Evolutionary conservation across 2,329 filamentous ascomycete species (phyloP), one percentile per base, ranked within the genome.

Genomic region (Pestalotiopsis sp.): DNA sequence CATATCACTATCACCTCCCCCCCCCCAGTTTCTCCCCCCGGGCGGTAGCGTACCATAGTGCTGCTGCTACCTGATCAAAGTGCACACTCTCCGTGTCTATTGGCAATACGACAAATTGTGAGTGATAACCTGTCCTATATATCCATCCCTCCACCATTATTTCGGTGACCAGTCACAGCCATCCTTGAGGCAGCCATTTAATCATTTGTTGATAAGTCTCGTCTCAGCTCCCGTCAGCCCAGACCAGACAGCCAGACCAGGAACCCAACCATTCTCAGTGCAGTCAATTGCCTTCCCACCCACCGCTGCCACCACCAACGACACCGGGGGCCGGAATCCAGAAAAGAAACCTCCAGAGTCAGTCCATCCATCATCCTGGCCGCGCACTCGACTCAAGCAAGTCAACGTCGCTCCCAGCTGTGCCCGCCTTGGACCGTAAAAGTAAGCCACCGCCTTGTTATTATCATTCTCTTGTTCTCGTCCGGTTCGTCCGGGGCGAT

Each of bases 201-300:
- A 57, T 39, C 20, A 41, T 23, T 66, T 25, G 41, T 45, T 38
- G 63, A 66, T 66, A 66, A 66, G 63, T 45, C 49, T 41, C 38
- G 23, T 45, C 62, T 66, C 49, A 64, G 63, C 63, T 66, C 63
- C 63, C 23, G 27, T 66, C 41, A 66, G 49, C 63, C 49, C 25
- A 66, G 31, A 36, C 23, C 23, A 23, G 23, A 23, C 23, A 23
- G 23, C 2, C 31, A 36, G 31, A 36, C 31, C 31, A 38, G 25
- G 12, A 56, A 66, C 39, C 61, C 38, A 36, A 45, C 38, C 38
- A 52, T 52, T 52, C 20, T 9, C 45, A 23, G 20, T 17, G 17
- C 45, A 17, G 17, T 52, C 45, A 17, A 52, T 52, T 49, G 20
- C 45, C 14, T 27, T 59, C 57, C 23, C 23, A 36, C 57, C 57